Evolutionary conservation across 2,329 filamentous ascomycete species (phyloP), one percentile per base, ranked within the genome.

Genomic region (Aspergillus viridinutans): DNA sequence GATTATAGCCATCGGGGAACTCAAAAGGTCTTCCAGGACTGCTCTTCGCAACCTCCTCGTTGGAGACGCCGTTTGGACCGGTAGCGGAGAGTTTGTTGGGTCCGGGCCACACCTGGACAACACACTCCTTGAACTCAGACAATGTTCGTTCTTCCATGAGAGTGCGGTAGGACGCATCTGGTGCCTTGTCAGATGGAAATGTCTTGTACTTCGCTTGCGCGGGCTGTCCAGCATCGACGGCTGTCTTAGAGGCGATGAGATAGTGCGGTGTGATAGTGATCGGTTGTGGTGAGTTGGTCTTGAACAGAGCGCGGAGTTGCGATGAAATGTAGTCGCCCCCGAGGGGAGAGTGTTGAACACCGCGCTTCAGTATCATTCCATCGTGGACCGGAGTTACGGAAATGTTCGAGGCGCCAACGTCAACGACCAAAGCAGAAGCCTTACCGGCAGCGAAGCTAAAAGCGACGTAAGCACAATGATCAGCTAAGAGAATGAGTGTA

Each of bases 81-180:
- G 74, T 73, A 43, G 65, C 71, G 64, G 69, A 73, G 67, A 91
- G 85, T 59, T 86, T 83, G 58, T 87, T 87, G 0, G 90, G 90
- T 0, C 90, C 90, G 26, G 86, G 85, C 93, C 94, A 99, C 14
- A 93, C 86, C 76, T 97, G 92, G 28, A 97, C 92, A 17, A 97
- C 91, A 20, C 90, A 95, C 77, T 99, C 95, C 78, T 99, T 99
- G 84, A 96, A 99, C 72, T 97, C 92, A 40, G 90, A 92, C 56
- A 99, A 79, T 45, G 96, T 88, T 53, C 93, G 90, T 74, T 97
- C 94, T 78, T 99, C 92, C 75, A 97, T 88, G 63, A 93, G 87
- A 20, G 81, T 80, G 58, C 89, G 86, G 83, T 92, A 97, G 1
- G 90, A 92, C 28, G 85, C 82, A 65, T 80, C 77, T 0, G 83